Evolutionary conservation across 1,139 yeast genomes (phyloP).

Genomic region (Hyphopichia fennica): DNA sequence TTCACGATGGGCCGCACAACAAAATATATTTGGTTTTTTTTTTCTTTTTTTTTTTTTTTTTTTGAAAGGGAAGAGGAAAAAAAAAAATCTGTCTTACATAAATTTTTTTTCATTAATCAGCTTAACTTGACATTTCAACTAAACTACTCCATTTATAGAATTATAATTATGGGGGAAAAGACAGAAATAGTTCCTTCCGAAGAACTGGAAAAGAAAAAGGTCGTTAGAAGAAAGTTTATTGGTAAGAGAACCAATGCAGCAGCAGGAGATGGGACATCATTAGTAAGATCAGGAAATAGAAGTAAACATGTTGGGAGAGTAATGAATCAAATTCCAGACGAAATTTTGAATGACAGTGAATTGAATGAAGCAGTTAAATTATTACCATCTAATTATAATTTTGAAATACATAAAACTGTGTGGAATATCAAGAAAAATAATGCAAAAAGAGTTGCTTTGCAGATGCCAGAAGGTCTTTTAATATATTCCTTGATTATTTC

Average conservation of each 20-base stretch:
- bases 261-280: slow-evolving; percentile 7
- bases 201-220: not conserved
- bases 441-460: slow-evolving; percentile 82
- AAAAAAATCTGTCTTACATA: too few species aligned
- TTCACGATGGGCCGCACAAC: too few species aligned
- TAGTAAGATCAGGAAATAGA: not conserved
- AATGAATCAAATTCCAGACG: slow-evolving; percentile 87
- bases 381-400: slow-evolving; percentile 88
- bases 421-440: slow-evolving; percentile 81
- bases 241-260: slow-evolving; percentile 24
- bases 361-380: slow-evolving; percentile 77
- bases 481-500: slow-evolving; percentile 84
- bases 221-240: slow-evolving; percentile 33
- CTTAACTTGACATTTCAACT: too few species aligned
- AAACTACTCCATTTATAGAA: not conserved
- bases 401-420: slow-evolving; percentile 92
- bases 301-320: slow-evolving; percentile 53
- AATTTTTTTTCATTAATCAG: too few species aligned
- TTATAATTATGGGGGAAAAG: not conserved
- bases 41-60: too few species aligned
- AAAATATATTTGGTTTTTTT: too few species aligned
- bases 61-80: too few species aligned
- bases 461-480: slow-evolving; percentile 95
- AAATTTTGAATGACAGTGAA: slow-evolving; percentile 74
- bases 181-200: not conserved